Percentiles rank a stretch among this genome's conserved stretches.
Evolutionary conservation across 768 basidiomycete species (phyloP).

Genomic region (Mycena sanguinolenta): DNA sequence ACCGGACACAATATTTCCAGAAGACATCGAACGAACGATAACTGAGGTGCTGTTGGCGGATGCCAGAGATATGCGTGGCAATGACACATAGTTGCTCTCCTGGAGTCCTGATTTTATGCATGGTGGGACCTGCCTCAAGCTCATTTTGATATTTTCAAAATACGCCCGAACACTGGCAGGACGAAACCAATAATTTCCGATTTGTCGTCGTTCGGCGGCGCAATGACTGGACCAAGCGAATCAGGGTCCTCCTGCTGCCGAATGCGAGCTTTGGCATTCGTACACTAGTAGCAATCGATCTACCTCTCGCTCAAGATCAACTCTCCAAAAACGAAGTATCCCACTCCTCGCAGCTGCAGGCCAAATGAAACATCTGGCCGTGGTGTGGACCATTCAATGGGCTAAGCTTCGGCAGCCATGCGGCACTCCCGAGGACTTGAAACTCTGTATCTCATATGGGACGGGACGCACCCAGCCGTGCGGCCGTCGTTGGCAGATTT

Average conservation of each 20-base stretch:
- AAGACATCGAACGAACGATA: too few relatives aligned
- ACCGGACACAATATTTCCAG: too few relatives aligned
- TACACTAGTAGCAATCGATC: background rate
- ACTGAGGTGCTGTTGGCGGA: too few relatives aligned
- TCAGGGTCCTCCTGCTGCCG: background rate
- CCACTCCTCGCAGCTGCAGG: background rate
- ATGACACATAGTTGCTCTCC: too few relatives aligned
- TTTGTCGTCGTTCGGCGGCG: constrained; percentile 5
- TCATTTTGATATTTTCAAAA: background rate
- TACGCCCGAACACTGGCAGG: background rate
- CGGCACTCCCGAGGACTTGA: constrained; percentile 5
- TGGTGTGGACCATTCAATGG: constrained; percentile 18
- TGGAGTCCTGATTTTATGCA: background rate
- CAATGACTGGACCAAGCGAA: constrained; percentile 9
- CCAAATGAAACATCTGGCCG: background rate
- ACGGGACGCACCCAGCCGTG: background rate
- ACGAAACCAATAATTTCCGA: constrained; percentile 10
- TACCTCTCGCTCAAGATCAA: too few relatives aligned
- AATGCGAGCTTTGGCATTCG: constrained; percentile 6
- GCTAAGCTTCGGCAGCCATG: background rate
- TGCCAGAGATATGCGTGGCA: too few relatives aligned
- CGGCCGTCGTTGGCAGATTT: background rate
- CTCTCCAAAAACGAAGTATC: background rate
- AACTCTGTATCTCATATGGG: constrained; percentile 24
- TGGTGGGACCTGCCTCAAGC: background rate